Conservation (phyloP, 257 asterid genomes). For the Ballota nigra region DNA sequence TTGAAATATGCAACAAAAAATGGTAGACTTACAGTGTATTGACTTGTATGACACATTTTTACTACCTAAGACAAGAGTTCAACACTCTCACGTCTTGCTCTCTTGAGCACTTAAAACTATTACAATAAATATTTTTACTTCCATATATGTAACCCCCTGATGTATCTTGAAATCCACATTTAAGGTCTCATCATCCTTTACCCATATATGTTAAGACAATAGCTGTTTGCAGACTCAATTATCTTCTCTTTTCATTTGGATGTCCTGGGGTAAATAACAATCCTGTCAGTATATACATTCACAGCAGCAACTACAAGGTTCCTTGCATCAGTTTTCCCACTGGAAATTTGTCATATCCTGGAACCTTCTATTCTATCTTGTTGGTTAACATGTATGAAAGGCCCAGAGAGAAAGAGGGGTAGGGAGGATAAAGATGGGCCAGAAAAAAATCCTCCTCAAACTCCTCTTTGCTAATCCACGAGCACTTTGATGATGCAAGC, state of each 20-base stretch:
- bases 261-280: not conserved
- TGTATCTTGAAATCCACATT: not conserved
- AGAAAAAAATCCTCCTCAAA: not conserved
- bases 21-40: not conserved
- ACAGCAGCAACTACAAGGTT: not conserved
- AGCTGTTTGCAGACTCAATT: not conserved
- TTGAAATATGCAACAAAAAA: not conserved
- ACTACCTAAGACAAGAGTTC: not conserved
- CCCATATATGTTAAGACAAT: not conserved
- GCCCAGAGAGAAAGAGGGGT: not conserved
- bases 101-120: too few relatives aligned
- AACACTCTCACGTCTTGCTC: not conserved
- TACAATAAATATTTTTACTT: too few relatives aligned
- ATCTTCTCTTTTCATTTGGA: not conserved
- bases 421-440: not conserved
- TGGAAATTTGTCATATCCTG: not conserved
- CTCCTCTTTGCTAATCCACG: not conserved
- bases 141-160: too few relatives aligned
- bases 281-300: not conserved
- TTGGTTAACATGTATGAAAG: not conserved
- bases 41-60: too few relatives aligned
- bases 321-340: not conserved
- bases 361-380: not conserved
- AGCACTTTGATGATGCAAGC: conserved; percentile 13
- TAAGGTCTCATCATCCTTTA: too few relatives aligned